Conservation (phyloP, 495 filamentous ascomycete genomes). For the Glonium stellatum region DNA sequence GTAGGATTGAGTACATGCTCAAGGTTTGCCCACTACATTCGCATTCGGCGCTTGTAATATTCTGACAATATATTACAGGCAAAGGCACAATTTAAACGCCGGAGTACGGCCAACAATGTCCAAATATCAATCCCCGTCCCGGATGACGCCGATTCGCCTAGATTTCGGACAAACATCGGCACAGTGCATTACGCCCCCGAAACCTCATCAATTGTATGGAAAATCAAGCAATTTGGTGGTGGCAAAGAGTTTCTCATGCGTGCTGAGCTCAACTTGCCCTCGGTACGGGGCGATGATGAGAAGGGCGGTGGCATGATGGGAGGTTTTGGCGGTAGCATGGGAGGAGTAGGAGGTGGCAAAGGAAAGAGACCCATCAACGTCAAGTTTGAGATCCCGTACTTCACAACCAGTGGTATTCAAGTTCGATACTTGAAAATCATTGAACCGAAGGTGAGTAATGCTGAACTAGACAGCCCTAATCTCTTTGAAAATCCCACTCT, state of each 20-base stretch:
- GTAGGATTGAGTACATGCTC: slow-evolving; percentile 95
- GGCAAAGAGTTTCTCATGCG: slow-evolving; percentile 99
- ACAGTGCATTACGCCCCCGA: slow-evolving; percentile 98
- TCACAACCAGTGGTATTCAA: slow-evolving; percentile 97
- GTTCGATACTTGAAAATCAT: slow-evolving; percentile 99
- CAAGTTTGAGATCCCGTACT: slow-evolving; percentile 99
- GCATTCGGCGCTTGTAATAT: not conserved
- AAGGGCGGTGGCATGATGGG: slow-evolving; percentile 94
- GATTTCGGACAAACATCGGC: slow-evolving; percentile 96
- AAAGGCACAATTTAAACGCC: slow-evolving; percentile 95
- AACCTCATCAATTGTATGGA: slow-evolving; percentile 97
- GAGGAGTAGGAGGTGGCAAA: slow-evolving; percentile 63
- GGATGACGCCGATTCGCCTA: slow-evolving; percentile 91
- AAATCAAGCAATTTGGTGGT: slow-evolving; percentile 99
- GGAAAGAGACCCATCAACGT: slow-evolving; percentile 94
- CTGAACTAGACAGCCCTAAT: not conserved
- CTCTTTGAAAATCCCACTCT: not conserved
- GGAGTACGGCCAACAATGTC: slow-evolving; percentile 97
- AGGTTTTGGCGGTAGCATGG: slow-evolving; percentile 94
- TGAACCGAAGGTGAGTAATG: slow-evolving; percentile 77
- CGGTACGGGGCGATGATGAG: slow-evolving; percentile 94
- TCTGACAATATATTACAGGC: slow-evolving; percentile 44
- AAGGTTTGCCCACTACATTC: slow-evolving; percentile 49
- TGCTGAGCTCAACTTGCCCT: slow-evolving; percentile 91
- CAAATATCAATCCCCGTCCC: slow-evolving; percentile 96